Evolutionary conservation across 1,139 yeast species (phyloP).

Genomic region (Geotrichum aggregatum): DNA sequence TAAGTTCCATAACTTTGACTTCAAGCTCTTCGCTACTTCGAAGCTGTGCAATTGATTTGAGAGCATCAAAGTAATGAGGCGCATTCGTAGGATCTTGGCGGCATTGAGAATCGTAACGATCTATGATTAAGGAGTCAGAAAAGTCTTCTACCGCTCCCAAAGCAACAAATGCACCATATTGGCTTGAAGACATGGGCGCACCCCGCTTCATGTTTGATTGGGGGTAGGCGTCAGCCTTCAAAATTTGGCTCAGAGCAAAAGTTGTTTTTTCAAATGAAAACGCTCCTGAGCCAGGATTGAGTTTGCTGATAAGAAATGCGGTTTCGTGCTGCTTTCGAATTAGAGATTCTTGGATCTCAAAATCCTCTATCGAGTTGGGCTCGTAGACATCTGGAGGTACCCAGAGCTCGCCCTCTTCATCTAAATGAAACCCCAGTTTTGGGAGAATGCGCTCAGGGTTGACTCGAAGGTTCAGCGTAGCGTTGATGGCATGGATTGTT

Average conservation of each 20-base stretch:
- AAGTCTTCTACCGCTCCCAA: slow-evolving; percentile 60
- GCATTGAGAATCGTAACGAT: slow-evolving; percentile 56
- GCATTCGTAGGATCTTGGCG: slow-evolving; percentile 51
- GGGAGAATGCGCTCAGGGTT: slow-evolving; percentile 50
- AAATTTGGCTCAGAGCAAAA: background rate
- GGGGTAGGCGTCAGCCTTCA: slow-evolving; percentile 4
- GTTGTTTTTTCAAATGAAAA: background rate
- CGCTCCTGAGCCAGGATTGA: background rate
- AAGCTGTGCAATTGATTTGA: slow-evolving; percentile 47
- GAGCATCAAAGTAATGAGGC: slow-evolving; percentile 67
- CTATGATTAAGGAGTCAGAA: slow-evolving; percentile 56
- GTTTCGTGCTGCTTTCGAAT: slow-evolving; percentile 14
- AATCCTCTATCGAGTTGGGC: background rate
- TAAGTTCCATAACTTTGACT: slow-evolving; percentile 50
- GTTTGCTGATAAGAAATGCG: slow-evolving; percentile 6
- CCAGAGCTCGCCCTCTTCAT: slow-evolving; percentile 44
- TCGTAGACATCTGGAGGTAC: slow-evolving; percentile 58
- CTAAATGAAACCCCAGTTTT: slow-evolving; percentile 43
- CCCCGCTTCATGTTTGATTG: slow-evolving; percentile 4
- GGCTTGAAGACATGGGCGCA: slow-evolving; percentile 3
- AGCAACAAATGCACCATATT: slow-evolving; percentile 12
- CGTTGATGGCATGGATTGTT: slow-evolving; percentile 30
- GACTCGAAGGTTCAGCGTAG: slow-evolving; percentile 32
- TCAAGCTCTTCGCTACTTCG: slow-evolving; percentile 48
- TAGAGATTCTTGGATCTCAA: slow-evolving; percentile 10